Evolutionary conservation across 805 yeast species (phyloP), one percentile per base, ranked within the genome.

Genomic region (Saccharomycopsis fermentans): DNA sequence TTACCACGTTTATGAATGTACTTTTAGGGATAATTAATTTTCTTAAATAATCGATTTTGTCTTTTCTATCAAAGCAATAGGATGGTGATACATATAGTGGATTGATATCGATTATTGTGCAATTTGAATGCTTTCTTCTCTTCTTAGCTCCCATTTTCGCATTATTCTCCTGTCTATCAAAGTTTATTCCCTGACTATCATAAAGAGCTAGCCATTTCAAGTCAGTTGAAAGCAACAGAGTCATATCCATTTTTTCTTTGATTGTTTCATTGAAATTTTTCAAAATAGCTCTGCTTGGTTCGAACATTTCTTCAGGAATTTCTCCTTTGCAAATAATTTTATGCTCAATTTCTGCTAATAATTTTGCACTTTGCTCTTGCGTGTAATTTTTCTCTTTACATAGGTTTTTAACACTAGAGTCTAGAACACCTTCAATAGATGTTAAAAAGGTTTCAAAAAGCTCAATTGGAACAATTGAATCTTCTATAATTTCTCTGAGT

Each of bases 271-370:
- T 54, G 27, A 58, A 61, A 14, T 21, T 9, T 48, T 58, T 57
- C 11, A 61, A 26, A 21, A 59, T 52, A 8, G 19, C 21, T 27
- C 26, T 55, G 5, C 54, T 24, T 17, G 62, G 43, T 6, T 39
- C 55, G 16, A 35, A n/a, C 8, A 54, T 29, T 40, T 59, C 62
- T 12, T 54, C 50, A 2, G 63, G 62, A 21, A 61, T 52, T 37
- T 35, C 37, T 16, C 62, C 63, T 39, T 61, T 56, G 36, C 62
- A 59, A 16, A 61, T 47, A 2, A 61, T 48, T 48, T 39, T 37
- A 24, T 61, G 59, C 52, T 60, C 63, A n/a, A 60, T 51, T 19
- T 39, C 43, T 16, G 47, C 52, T 16, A 55, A 32, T 29, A 43
- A n/a, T 32, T 55, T 48, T 3, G 50, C 29, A n/a, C 32, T 14